Conservation (phyloP, 768 basidiomycete species). For the Favolaschia claudopus region DNA sequence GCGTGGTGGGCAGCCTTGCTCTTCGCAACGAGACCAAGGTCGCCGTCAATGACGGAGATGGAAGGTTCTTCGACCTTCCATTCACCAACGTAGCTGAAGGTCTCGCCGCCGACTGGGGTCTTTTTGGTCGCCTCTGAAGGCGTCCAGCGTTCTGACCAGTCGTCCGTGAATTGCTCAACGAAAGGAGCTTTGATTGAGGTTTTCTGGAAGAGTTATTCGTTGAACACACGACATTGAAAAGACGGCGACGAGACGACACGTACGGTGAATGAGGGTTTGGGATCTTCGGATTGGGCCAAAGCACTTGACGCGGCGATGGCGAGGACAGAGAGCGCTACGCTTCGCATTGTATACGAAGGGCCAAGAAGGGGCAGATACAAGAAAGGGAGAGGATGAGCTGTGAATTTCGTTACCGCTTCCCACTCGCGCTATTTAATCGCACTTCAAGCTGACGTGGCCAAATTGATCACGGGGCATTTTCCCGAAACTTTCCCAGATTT, state of each 20-base stretch:
- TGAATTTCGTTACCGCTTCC: too few relatives aligned
- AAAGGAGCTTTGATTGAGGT: slow-evolving; percentile 87
- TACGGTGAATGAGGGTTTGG: slow-evolving; percentile 76
- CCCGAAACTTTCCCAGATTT: background rate
- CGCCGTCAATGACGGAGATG: slow-evolving; percentile 78
- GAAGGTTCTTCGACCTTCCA: slow-evolving; percentile 95
- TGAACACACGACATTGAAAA: slow-evolving; percentile 25
- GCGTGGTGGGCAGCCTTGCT: slow-evolving; percentile 98
- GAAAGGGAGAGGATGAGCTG: slow-evolving; percentile 43
- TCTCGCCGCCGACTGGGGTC: slow-evolving; percentile 95
- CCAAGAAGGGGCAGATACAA: slow-evolving; percentile 47
- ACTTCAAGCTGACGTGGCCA: background rate
- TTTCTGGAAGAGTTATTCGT: slow-evolving; percentile 54
- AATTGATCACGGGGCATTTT: background rate
- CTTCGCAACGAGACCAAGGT: slow-evolving; percentile 94
- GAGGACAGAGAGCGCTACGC: slow-evolving; percentile 83
- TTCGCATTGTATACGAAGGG: slow-evolving; percentile 91
- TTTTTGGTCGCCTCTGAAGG: slow-evolving; percentile 98
- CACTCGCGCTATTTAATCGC: too few relatives aligned
- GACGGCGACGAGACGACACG: slow-evolving; percentile 32
- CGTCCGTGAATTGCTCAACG: slow-evolving; percentile 94
- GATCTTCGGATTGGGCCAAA: slow-evolving; percentile 64
- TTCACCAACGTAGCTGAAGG: slow-evolving; percentile 95
- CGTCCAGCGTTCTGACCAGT: slow-evolving; percentile 93
- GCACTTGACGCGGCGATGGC: slow-evolving; percentile 72